Evolutionary conservation across 345 rosid species (phyloP).

Genomic region (Pistacia vera): DNA sequence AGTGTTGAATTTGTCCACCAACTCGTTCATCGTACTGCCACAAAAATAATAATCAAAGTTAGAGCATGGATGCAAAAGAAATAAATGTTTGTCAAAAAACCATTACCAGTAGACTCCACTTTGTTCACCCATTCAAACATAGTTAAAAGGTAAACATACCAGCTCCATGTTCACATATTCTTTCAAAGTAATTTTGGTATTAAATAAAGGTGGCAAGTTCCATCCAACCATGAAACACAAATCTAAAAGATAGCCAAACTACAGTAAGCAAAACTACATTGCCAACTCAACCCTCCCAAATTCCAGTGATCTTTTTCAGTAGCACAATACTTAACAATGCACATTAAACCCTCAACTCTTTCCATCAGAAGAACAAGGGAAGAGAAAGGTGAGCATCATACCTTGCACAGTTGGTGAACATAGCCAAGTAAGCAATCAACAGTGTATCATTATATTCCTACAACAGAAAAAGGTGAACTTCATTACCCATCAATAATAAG

Average conservation of each 20-base stretch:
- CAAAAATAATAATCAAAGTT: not conserved
- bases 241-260: not conserved
- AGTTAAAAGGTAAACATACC: not conserved
- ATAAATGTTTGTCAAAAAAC: not conserved
- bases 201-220: no score
- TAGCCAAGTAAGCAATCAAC: conserved; percentile 83
- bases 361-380: not conserved
- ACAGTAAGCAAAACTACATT: not conserved
- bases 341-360: not conserved
- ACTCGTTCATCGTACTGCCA: conserved; percentile 90
- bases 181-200: no score
- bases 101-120: not conserved
- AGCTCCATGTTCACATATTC: not conserved
- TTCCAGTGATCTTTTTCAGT: not conserved
- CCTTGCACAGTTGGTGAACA: conserved; percentile 96
- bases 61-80: not conserved
- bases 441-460: conserved; percentile 95
- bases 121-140: not conserved
- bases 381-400: conserved; percentile 24
- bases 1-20: conserved; percentile 95
- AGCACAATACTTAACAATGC: not conserved
- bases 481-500: not conserved
- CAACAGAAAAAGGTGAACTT: conserved; percentile 6
- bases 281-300: not conserved
- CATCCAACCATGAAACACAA: no score